Conservation (phyloP, 495 filamentous ascomycete genomes). For the Annulohypoxylon nitens region DNA sequence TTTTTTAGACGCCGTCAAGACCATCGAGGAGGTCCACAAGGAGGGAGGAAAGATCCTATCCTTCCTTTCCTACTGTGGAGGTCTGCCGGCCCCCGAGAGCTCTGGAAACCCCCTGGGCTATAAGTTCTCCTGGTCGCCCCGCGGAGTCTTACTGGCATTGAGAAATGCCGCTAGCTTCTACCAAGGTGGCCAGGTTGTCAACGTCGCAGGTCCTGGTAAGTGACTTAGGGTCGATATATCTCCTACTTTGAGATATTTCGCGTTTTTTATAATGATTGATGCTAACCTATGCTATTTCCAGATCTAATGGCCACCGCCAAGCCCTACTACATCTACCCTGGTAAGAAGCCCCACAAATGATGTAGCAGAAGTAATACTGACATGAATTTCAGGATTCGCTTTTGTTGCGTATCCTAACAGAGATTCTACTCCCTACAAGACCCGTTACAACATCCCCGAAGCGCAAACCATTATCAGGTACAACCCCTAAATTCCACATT, state of each 20-base stretch:
- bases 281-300: conserved; percentile 25
- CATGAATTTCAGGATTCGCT: conserved; percentile 51
- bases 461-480: conserved; percentile 80
- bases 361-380: background rate
- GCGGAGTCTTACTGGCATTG: conserved; percentile 89
- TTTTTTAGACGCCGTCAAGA: conserved; percentile 60
- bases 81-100: conserved; percentile 51
- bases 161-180: conserved; percentile 88
- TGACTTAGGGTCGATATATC: background rate
- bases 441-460: conserved; percentile 93
- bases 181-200: conserved; percentile 79
- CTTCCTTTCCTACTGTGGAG: conserved; percentile 92
- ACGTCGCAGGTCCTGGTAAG: conserved; percentile 60
- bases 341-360: conserved; percentile 59
- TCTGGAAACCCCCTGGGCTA: conserved; percentile 71
- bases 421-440: conserved; percentile 86
- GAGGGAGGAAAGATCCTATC: conserved; percentile 86
- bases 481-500: conserved; percentile 43
- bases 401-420: conserved; percentile 96
- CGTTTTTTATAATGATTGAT: background rate
- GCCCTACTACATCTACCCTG: conserved; percentile 90
- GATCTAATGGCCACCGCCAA: conserved; percentile 90
- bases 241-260: background rate
- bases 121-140: conserved; percentile 88
- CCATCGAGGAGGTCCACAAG: conserved; percentile 83